These are phyloP conservation scores for Geotrichum australiense DNA, from an alignment of 1,139 yeast species.

Conservation along the genomic window DNA sequence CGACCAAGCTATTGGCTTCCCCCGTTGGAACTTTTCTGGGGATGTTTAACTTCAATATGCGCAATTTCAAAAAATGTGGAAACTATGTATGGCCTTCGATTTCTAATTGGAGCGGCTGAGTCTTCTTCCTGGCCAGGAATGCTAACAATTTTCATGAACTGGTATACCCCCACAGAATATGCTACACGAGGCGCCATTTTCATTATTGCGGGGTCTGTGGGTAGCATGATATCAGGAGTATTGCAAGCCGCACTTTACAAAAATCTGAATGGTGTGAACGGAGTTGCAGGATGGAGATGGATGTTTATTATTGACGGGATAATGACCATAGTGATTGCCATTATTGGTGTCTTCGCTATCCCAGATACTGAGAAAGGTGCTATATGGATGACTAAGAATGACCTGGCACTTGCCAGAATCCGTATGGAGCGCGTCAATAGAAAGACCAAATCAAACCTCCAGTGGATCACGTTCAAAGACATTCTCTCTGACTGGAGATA, in stretches of 20 bases:
- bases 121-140: conserved; percentile 29
- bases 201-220: conserved; percentile 23
- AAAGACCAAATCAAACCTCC: conserved; percentile 5
- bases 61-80: conserved; percentile 39
- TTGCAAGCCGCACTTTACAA: conserved; percentile 40
- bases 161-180: conserved; percentile 28
- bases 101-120: conserved; percentile 35
- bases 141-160: conserved; percentile 25
- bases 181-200: conserved; percentile 18
- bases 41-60: conserved; percentile 46
- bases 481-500: conserved; percentile 5
- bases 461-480: conserved; percentile 5
- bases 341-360: conserved; percentile 52
- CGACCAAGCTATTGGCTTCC: conserved; percentile 45
- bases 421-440: conserved; percentile 22
- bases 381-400: conserved; percentile 30
- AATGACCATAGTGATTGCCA: conserved; percentile 50
- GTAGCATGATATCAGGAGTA: conserved; percentile 42
- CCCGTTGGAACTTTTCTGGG: conserved; percentile 51
- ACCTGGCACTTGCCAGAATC: conserved; percentile 26
- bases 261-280: conserved; percentile 37
- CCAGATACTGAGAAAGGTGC: conserved; percentile 58
- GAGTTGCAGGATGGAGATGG: conserved; percentile 43
- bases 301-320: conserved; percentile 48
- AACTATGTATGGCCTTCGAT: conserved; percentile 50